Evolutionary conservation across 106 monocot genomes (phyloP).

Genomic region (Vanilla planifolia): DNA sequence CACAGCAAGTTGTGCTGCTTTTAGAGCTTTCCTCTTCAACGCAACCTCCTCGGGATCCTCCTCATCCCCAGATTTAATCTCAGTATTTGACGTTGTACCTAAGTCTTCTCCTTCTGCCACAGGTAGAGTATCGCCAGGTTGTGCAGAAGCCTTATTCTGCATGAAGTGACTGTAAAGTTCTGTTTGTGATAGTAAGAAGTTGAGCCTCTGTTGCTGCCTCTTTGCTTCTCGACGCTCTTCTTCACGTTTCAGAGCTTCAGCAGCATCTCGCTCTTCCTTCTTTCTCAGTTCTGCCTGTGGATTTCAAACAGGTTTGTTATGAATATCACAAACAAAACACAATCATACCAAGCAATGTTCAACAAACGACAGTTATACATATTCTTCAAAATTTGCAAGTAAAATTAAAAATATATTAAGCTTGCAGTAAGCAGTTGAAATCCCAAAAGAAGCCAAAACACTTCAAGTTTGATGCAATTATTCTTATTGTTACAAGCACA

Average conservation of each 20-base stretch:
- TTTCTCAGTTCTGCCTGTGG: conserved; percentile 82
- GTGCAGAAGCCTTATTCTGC: conserved; percentile 78
- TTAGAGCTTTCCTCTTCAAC: conserved; percentile 72
- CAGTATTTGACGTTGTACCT: conserved; percentile 25
- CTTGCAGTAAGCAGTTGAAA: too few species aligned
- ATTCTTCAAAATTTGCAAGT: too few species aligned
- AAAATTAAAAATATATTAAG: too few species aligned
- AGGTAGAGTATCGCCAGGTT: conserved; percentile 28
- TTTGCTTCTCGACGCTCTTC: conserved; percentile 95
- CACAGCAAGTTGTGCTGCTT: conserved; percentile 82
- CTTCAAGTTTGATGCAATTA: too few species aligned
- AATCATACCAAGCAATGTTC: too few species aligned
- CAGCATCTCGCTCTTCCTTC: conserved; percentile 91
- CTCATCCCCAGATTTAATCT: conserved; percentile 35
- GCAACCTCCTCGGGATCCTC: conserved; percentile 78
- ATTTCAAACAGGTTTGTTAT: too few species aligned
- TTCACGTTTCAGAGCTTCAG: conserved; percentile 92
- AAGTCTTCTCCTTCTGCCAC: conserved; percentile 33
- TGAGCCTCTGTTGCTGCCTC: conserved; percentile 94
- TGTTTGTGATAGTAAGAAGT: conserved; percentile 91
- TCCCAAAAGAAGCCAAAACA: too few species aligned
- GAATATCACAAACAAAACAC: too few species aligned
- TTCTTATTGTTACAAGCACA: too few species aligned
- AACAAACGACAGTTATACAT: too few species aligned
- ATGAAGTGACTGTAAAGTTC: conserved; percentile 98